phyloP scores from a whole-genome alignment of 108 stramenopile species.

The Cyclotella atomus region DNA sequence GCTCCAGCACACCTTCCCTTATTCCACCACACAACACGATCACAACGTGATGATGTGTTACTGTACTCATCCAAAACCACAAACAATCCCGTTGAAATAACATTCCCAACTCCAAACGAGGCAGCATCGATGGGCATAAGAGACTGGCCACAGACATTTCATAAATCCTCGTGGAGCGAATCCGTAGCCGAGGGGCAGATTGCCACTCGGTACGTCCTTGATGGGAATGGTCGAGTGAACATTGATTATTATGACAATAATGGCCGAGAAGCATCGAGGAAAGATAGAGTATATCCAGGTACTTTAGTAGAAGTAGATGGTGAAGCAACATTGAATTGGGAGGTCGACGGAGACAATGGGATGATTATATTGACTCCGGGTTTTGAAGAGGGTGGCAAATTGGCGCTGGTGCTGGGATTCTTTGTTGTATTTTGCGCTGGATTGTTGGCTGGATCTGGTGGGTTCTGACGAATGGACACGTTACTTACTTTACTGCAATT shows the following conservation, averaged over 20 bases:
- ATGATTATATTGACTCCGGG: slow-evolving; percentile 73
- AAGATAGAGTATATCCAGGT: slow-evolving; percentile 51
- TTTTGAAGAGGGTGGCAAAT: slow-evolving; percentile 65
- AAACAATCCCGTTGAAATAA: slow-evolving; percentile 30
- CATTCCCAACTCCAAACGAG: slow-evolving; percentile 55
- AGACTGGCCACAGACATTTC: slow-evolving; percentile 69
- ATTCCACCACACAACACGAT: no score
- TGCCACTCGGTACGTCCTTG: slow-evolving; percentile 63
- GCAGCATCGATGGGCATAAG: slow-evolving; percentile 60
- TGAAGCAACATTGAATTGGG: slow-evolving; percentile 56
- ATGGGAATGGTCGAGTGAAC: slow-evolving; percentile 51
- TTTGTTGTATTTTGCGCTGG: slow-evolving; percentile 61
- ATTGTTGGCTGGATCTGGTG: slow-evolving; percentile 48
- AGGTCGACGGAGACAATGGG: slow-evolving; percentile 43
- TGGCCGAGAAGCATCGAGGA: not conserved
- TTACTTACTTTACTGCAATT: no score
- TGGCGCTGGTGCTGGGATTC: slow-evolving; percentile 51
- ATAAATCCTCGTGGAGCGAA: slow-evolving; percentile 50
- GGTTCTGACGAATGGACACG: no score
- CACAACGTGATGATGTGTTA: not conserved
- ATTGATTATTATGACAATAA: slow-evolving; percentile 40
- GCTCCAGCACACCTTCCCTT: no score
- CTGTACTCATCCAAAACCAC: not conserved
- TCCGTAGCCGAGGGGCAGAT: slow-evolving; percentile 28
- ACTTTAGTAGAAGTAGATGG: slow-evolving; percentile 67